Evolutionary conservation across 2,329 filamentous ascomycete genomes (phyloP).

Genomic region (Teratosphaeria nubilosa): DNA sequence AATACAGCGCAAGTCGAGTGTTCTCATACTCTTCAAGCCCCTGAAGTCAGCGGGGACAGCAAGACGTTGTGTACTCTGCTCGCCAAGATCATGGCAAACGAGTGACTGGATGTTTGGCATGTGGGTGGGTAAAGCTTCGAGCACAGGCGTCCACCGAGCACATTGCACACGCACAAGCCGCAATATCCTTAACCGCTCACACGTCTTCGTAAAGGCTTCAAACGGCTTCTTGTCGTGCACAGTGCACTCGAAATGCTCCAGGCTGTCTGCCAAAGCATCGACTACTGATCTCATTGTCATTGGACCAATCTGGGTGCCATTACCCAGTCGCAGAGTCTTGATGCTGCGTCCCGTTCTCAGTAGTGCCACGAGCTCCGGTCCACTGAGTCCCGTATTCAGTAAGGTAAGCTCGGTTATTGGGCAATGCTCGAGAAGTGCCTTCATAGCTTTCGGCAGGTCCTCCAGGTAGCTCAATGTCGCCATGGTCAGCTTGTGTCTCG

Average conservation of each 20-base stretch:
- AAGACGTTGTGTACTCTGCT: background rate
- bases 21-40: background rate
- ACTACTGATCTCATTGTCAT: background rate
- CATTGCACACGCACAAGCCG: background rate
- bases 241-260: constrained; percentile 1
- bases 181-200: background rate
- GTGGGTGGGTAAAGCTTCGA: background rate
- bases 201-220: background rate
- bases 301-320: constrained; percentile 10
- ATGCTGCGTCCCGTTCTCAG: constrained; percentile 11
- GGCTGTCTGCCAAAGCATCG: background rate
- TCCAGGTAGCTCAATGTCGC: constrained; percentile 28
- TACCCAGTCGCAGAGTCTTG: constrained; percentile 8
- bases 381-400: constrained; percentile 18
- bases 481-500: constrained; percentile 26
- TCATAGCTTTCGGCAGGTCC: constrained; percentile 29
- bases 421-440: constrained; percentile 29
- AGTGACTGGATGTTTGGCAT: constrained; percentile 3
- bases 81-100: background rate
- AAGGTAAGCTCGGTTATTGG: constrained; percentile 26
- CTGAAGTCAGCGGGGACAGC: background rate
- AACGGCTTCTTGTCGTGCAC: background rate
- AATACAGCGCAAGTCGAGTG: background rate
- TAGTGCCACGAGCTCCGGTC: constrained; percentile 8
- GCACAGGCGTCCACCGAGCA: background rate